Conservation (phyloP, 371 early-diverging fungal genomes). For the Mucor racemosus region DNA sequence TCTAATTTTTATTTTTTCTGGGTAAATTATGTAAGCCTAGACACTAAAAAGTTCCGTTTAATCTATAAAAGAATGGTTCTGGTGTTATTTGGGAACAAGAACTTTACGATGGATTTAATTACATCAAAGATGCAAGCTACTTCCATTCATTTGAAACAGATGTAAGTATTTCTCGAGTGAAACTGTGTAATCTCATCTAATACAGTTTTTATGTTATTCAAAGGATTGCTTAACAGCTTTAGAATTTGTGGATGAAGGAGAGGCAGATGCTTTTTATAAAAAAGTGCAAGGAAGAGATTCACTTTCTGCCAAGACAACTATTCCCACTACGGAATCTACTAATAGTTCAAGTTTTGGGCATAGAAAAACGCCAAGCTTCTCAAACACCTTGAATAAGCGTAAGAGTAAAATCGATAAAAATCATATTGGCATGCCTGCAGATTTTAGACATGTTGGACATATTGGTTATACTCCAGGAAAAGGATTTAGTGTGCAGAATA, state of each 20-base stretch:
- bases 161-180: slow-evolving; percentile 48
- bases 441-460: slow-evolving; percentile 80
- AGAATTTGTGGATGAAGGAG: slow-evolving; percentile 86
- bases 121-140: slow-evolving; percentile 71
- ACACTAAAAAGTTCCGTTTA: background rate
- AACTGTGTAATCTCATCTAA: background rate
- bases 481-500: slow-evolving; percentile 82
- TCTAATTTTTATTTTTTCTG: background rate
- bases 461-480: slow-evolving; percentile 81
- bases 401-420: slow-evolving; percentile 69
- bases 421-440: slow-evolving; percentile 76
- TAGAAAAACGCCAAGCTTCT: slow-evolving; percentile 1
- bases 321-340: background rate
- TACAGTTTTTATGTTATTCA: too few species aligned
- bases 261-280: slow-evolving; percentile 78
- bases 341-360: background rate
- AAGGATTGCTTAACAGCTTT: slow-evolving; percentile 80
- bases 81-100: slow-evolving; percentile 86
- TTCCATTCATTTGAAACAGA: slow-evolving; percentile 88
- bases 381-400: slow-evolving; percentile 19
- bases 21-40: background rate
- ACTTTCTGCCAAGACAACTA: slow-evolving; percentile 40
- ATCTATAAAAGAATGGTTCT: slow-evolving; percentile 39
- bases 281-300: slow-evolving; percentile 63
- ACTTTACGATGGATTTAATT: slow-evolving; percentile 76